Percentiles rank a stretch among this genome's conserved stretches.
phyloP scores from a whole-genome alignment of 148 eudicot species.

The Fallopia convolvulus region DNA sequence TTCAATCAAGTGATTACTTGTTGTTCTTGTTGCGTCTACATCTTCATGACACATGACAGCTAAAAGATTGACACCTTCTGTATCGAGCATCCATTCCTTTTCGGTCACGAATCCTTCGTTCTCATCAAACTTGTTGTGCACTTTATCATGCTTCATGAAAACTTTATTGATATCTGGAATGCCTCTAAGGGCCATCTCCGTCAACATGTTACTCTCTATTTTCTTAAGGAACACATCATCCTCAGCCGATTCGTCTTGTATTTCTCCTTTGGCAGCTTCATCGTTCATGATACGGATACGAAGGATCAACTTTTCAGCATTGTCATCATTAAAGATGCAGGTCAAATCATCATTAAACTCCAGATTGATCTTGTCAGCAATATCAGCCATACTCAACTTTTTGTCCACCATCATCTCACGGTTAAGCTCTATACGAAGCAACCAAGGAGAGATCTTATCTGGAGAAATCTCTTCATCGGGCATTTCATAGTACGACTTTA shows the following conservation, averaged over 20 bases:
- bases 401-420: conserved; percentile 99
- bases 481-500: conserved; percentile 93
- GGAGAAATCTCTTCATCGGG: conserved; percentile 98
- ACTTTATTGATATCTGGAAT: conserved; percentile 94
- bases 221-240: conserved; percentile 96
- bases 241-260: conserved; percentile 83
- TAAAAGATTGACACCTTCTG: conserved; percentile 95
- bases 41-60: conserved; percentile 95
- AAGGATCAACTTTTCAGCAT: conserved; percentile 91
- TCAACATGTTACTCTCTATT: conserved; percentile 92
- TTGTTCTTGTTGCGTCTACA: conserved; percentile 81
- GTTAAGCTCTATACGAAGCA: conserved; percentile 91
- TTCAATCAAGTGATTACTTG: conserved; percentile 96
- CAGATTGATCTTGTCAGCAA: conserved; percentile 86
- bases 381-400: conserved; percentile 94
- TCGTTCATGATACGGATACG: conserved; percentile 97
- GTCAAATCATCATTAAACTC: conserved; percentile 91
- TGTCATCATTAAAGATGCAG: conserved; percentile 91
- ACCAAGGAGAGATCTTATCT: conserved; percentile 92
- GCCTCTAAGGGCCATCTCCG: conserved; percentile 98
- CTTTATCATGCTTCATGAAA: conserved; percentile 71
- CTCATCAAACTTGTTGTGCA: conserved; percentile 66
- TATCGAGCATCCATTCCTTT: conserved; percentile 97
- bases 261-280: conserved; percentile 86
- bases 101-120: conserved; percentile 71